A percentile compares a stretch with the other conserved stretches of the same genome.
Conservation (phyloP, 148 eudicot genomes). For the Chenopodium quinoa region DNA sequence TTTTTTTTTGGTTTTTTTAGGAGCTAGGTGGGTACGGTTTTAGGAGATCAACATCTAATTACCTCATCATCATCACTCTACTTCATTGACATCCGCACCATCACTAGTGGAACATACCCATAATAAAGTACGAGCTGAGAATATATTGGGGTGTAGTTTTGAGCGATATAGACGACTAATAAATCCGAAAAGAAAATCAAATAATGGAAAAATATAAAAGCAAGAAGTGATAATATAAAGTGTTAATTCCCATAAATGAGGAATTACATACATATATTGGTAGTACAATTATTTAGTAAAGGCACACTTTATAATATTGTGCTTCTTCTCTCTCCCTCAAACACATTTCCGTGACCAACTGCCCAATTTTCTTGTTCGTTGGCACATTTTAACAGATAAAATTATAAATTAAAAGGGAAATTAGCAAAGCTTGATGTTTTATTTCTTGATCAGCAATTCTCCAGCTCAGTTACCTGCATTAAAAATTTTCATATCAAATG, state of each 20-base stretch:
- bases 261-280: not conserved
- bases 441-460: conserved; percentile 16
- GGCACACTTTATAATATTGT: not conserved
- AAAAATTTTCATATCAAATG: not conserved
- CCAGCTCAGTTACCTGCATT: conserved; percentile 25
- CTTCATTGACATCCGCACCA: too few species aligned
- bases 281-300: not conserved
- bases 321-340: not conserved
- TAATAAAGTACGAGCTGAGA: too few species aligned
- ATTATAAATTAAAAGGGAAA: not conserved
- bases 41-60: too few species aligned
- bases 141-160: too few species aligned
- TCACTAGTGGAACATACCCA: too few species aligned
- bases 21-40: too few species aligned
- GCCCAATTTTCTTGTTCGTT: not conserved
- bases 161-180: too few species aligned
- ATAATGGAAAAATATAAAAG: not conserved
- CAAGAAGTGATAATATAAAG: not conserved
- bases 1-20: too few species aligned
- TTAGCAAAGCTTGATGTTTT: not conserved
- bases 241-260: not conserved
- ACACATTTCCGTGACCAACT: not conserved
- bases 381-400: not conserved
- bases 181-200: not conserved
- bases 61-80: too few species aligned